Conservation (phyloP, 2,329 filamentous ascomycete genomes). For the Cryphonectria radicalis region DNA sequence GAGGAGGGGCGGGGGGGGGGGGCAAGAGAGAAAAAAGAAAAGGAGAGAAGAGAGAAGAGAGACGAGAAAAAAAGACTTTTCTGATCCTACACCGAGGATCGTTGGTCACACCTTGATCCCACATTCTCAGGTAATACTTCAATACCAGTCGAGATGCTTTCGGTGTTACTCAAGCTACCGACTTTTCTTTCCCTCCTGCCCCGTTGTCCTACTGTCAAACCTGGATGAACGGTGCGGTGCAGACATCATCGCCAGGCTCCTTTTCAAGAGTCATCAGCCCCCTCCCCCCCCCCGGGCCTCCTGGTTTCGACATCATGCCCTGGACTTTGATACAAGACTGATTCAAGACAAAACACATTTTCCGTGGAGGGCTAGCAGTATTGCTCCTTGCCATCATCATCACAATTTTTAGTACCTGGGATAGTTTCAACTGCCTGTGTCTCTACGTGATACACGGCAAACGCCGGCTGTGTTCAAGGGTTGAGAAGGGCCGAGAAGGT, state of each 20-base stretch:
- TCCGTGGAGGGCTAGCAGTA: neutral
- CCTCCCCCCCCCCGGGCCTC: too few relatives aligned
- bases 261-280: neutral
- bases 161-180: neutral
- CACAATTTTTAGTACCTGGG: neutral
- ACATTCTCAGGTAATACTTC: neutral
- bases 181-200: neutral
- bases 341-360: neutral
- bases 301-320: too few relatives aligned
- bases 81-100: neutral
- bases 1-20: too few relatives aligned
- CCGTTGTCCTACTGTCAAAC: neutral
- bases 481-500: neutral
- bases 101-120: neutral
- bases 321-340: neutral
- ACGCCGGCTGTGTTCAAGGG: neutral
- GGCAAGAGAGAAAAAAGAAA: too few relatives aligned
- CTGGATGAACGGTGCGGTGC: neutral
- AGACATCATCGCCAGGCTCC: neutral
- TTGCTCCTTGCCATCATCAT: neutral
- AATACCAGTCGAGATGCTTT: neutral
- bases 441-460: neutral
- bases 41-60: too few relatives aligned
- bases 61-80: neutral
- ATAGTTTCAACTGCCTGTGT: neutral